Evolutionary conservation across 108 stramenopile species (phyloP).

Genomic region (Cyclostephanos tholiformis): DNA sequence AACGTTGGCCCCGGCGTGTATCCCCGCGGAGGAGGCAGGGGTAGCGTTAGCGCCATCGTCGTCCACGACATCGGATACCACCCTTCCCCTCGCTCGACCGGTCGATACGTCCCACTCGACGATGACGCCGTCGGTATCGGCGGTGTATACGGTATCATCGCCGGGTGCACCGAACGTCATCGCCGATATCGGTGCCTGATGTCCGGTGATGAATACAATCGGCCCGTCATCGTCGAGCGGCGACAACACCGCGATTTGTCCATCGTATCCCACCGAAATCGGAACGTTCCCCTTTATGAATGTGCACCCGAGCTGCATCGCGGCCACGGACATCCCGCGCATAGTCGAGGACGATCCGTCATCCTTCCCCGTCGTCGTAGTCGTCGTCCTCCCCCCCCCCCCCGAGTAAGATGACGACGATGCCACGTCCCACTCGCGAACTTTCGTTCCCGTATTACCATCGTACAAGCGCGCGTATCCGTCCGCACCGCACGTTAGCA

Average conservation of each 20-base stretch:
- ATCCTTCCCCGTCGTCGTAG: too few relatives aligned
- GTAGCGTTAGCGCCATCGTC: background rate
- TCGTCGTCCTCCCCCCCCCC: too few relatives aligned
- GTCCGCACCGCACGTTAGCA: slow-evolving; percentile 92
- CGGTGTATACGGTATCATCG: slow-evolving; percentile 75
- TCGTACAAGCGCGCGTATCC: slow-evolving; percentile 87
- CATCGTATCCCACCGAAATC: slow-evolving; percentile 83
- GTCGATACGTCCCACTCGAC: slow-evolving; percentile 79
- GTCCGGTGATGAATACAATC: slow-evolving; percentile 66
- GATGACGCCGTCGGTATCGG: slow-evolving; percentile 90
- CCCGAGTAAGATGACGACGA: slow-evolving; percentile 52
- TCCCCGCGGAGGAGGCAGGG: slow-evolving; percentile 50
- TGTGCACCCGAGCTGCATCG: slow-evolving; percentile 78
- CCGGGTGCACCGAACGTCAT: slow-evolving; percentile 71
- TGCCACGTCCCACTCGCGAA: slow-evolving; percentile 67
- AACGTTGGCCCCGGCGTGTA: slow-evolving; percentile 79
- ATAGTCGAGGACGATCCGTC: background rate
- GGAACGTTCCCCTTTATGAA: slow-evolving; percentile 65
- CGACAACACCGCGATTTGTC: slow-evolving; percentile 80
- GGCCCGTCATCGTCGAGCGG: slow-evolving; percentile 22
- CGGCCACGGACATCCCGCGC: slow-evolving; percentile 55
- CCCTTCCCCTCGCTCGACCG: slow-evolving; percentile 41
- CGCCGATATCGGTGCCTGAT: slow-evolving; percentile 82
- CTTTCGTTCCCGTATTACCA: slow-evolving; percentile 40
- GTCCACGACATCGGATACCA: slow-evolving; percentile 31